phyloP scores from a whole-genome alignment of 2,329 filamentous ascomycete species.

The Alternaria brassicicola region DNA sequence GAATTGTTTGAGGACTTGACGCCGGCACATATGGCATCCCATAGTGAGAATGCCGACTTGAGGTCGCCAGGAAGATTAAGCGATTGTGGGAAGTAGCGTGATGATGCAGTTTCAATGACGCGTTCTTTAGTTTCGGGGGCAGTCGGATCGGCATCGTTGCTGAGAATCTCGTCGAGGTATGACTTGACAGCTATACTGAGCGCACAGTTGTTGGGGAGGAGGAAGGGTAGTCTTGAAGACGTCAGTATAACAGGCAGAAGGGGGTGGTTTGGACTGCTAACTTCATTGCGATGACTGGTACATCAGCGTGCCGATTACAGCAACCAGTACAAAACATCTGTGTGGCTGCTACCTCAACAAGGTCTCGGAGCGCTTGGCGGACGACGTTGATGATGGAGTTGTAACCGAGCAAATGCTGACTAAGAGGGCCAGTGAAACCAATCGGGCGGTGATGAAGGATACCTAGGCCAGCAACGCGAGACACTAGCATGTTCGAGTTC shows the following conservation, averaged over 20 bases:
- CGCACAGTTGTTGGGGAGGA: conserved; percentile 72
- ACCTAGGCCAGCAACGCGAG: conserved; percentile 81
- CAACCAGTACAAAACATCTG: conserved; percentile 83
- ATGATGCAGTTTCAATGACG: conserved; percentile 58
- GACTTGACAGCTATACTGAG: conserved; percentile 81
- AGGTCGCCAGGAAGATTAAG: conserved; percentile 64
- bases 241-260: conserved; percentile 10
- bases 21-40: conserved; percentile 68
- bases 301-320: conserved; percentile 67
- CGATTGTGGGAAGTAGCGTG: conserved; percentile 67
- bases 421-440: conserved; percentile 93
- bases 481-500: conserved; percentile 78
- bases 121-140: conserved; percentile 56
- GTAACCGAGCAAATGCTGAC: conserved; percentile 85
- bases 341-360: conserved; percentile 81
- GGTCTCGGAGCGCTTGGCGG: conserved; percentile 77
- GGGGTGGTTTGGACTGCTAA: conserved; percentile 54
- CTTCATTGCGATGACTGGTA: conserved; percentile 72
- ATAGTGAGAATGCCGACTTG: conserved; percentile 65
- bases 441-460: conserved; percentile 82
- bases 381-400: conserved; percentile 82
- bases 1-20: conserved; percentile 60
- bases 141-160: conserved; percentile 61
- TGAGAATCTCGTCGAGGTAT: conserved; percentile 73
- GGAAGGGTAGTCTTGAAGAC: conserved; percentile 63